Percentiles rank a stretch among this genome's conserved stretches.
Evolutionary conservation across 1,139 yeast species (phyloP).

Genomic region (Candida sp.): DNA sequence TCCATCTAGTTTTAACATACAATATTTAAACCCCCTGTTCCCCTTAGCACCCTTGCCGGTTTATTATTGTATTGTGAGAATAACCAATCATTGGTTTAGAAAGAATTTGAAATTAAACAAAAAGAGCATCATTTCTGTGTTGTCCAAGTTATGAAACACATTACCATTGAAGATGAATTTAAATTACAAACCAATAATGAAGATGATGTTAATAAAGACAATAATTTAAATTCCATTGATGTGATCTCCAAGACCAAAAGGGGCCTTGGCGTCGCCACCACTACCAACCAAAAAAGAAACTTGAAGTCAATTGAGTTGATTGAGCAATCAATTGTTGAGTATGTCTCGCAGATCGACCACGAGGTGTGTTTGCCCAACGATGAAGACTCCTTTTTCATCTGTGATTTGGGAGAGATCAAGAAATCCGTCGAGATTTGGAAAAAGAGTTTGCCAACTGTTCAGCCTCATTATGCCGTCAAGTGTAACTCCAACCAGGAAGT

Average conservation of each 20-base stretch:
- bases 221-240: slow-evolving; percentile 1
- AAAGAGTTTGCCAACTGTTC: slow-evolving; percentile 66
- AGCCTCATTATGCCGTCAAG: slow-evolving; percentile 92
- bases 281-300: not conserved
- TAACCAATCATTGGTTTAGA: not conserved
- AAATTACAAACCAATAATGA: slow-evolving; percentile 2
- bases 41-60: not conserved
- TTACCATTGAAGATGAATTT: slow-evolving; percentile 13
- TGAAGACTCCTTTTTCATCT: slow-evolving; percentile 88
- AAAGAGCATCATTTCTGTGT: not conserved
- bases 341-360: slow-evolving; percentile 53
- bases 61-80: slow-evolving; percentile 1
- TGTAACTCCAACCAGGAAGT: slow-evolving; percentile 81
- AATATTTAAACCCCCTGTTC: not conserved
- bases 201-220: not conserved
- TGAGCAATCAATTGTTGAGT: slow-evolving; percentile 45
- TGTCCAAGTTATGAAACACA: slow-evolving; percentile 29
- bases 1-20: slow-evolving; percentile 9
- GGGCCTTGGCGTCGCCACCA: not conserved
- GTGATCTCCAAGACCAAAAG: not conserved
- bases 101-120: not conserved
- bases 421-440: slow-evolving; percentile 69
- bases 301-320: slow-evolving; percentile 22
- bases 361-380: slow-evolving; percentile 75
- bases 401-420: slow-evolving; percentile 78